A percentile compares a stretch with the other conserved stretches of the same genome.
phyloP scores from a whole-genome alignment of 768 basidiomycete species.

The Auricularia cornea region DNA sequence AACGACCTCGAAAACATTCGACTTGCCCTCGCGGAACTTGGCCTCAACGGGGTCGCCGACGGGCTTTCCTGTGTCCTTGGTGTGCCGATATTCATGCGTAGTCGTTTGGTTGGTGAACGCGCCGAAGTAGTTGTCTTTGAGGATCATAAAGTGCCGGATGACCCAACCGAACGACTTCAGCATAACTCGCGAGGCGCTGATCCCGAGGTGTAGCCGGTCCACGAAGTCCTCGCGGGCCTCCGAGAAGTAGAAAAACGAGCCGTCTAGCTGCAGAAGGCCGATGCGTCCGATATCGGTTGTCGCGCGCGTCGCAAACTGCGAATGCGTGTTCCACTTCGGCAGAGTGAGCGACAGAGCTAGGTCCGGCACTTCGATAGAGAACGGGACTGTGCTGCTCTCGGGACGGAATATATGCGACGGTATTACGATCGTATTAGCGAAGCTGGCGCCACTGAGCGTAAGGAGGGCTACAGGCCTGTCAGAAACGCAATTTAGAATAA shows the following conservation, averaged over 20 bases:
- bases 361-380: constrained; percentile 52
- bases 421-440: constrained; percentile 47
- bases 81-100: constrained; percentile 74
- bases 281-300: constrained; percentile 57
- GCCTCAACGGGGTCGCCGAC: constrained; percentile 74
- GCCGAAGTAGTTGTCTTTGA: constrained; percentile 92
- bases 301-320: constrained; percentile 52
- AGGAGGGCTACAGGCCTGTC: constrained; percentile 51
- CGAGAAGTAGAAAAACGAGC: constrained; percentile 67
- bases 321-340: constrained; percentile 86
- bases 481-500: neutral
- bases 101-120: constrained; percentile 90
- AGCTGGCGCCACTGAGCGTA: constrained; percentile 47
- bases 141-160: constrained; percentile 76
- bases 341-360: constrained; percentile 52
- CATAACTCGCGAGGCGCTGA: constrained; percentile 44
- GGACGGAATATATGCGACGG: constrained; percentile 68
- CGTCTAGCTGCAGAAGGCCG: constrained; percentile 47
- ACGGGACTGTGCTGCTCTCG: constrained; percentile 55
- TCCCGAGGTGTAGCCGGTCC: constrained; percentile 64
- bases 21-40: constrained; percentile 77
- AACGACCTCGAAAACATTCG: constrained; percentile 75
- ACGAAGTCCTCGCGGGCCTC: constrained; percentile 60
- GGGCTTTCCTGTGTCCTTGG: constrained; percentile 44
- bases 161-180: constrained; percentile 82